Evolutionary conservation across 805 yeast genomes (phyloP).

Genomic region (Pichia pseudocactophila): DNA sequence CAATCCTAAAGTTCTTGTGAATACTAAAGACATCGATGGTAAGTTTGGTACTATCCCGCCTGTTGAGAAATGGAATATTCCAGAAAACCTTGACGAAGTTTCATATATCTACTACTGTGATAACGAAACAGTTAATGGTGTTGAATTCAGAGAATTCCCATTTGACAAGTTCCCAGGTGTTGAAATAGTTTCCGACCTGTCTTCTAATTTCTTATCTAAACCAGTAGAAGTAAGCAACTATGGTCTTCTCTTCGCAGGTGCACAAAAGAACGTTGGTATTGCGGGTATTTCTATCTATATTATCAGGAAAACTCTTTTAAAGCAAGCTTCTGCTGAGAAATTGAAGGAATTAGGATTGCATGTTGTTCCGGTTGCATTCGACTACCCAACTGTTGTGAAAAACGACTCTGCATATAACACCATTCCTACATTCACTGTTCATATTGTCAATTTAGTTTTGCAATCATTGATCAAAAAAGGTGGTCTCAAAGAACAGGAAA

Average conservation of each 20-base stretch:
- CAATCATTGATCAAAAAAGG: slow-evolving; percentile 55
- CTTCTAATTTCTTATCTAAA: slow-evolving; percentile 83
- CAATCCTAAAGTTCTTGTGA: slow-evolving; percentile 58
- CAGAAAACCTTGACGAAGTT: slow-evolving; percentile 51
- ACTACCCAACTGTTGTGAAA: slow-evolving; percentile 75
- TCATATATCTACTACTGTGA: slow-evolving; percentile 90
- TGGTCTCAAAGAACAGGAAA: slow-evolving; percentile 59
- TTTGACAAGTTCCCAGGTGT: slow-evolving; percentile 52
- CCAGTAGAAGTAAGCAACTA: slow-evolving; percentile 72
- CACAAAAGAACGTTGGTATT: slow-evolving; percentile 94
- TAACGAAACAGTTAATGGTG: slow-evolving; percentile 95
- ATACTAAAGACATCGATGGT: slow-evolving; percentile 49
- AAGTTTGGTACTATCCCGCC: slow-evolving; percentile 63
- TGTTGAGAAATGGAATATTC: slow-evolving; percentile 52
- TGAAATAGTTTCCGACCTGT: slow-evolving; percentile 89
- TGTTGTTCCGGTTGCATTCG: slow-evolving; percentile 79
- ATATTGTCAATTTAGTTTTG: slow-evolving; percentile 73
- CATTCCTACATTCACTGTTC: slow-evolving; percentile 86
- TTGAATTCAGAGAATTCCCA: slow-evolving; percentile 55
- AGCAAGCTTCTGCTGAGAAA: slow-evolving; percentile 54
- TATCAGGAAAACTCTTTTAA: slow-evolving; percentile 70
- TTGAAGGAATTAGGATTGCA: slow-evolving; percentile 58
- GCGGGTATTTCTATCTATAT: slow-evolving; percentile 94
- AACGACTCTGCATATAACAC: slow-evolving; percentile 95
- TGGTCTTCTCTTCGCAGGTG: slow-evolving; percentile 94